Evolutionary conservation across 305 asterid species (phyloP), one percentile per base, ranked within the genome.

Genomic region (Fraxinus baroniana): DNA sequence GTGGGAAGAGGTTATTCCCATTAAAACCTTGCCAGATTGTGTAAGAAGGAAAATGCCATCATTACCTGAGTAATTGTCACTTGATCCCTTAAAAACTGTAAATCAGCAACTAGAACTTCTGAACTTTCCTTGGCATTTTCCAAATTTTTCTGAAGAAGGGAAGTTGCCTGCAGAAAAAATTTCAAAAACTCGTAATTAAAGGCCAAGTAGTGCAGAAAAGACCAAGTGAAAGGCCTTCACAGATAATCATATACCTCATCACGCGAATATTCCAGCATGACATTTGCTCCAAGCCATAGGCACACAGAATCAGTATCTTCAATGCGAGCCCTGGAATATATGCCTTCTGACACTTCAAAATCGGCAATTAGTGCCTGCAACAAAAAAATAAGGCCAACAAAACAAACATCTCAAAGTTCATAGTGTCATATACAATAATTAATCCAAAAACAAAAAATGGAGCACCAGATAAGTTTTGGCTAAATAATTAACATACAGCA

Each of bases 341-440:
- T 94, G 86, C 99, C 99, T 87, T 93, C 99, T 37, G 99, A 96
- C 57, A 96, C 94, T 93, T 96, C 99, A 86, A 91, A 94, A 87
- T 96, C 99, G 73, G 97, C 95, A 77, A 92, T 80, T 64, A 92
- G 86, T 73, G 94, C 92, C 99, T 93, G 92, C 84, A 86, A 55
- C 57, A 46, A 78, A 66, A 66, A 76, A 77, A 22, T 10, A 80
- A 15, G 62, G 71, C 73, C 76, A 76, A 35, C 15, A 76, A 70
- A 17, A 82, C 39, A 70, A 77, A 55, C 78, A 64, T 79, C 68
- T 83, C 32, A 74, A 73, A 66, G 46, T 80, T 44, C 78, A 80
- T 62, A 68, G 37, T 64, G 28, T 12, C 60, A 78, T 33, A 8
- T 32, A 32, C 64, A 46, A 46, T 46, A 73, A 77, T 4, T 52